Percentiles rank a stretch among this genome's conserved stretches.
phyloP scores from a whole-genome alignment of 352 stramenopile species.

The Aphanomyces stellatus region DNA sequence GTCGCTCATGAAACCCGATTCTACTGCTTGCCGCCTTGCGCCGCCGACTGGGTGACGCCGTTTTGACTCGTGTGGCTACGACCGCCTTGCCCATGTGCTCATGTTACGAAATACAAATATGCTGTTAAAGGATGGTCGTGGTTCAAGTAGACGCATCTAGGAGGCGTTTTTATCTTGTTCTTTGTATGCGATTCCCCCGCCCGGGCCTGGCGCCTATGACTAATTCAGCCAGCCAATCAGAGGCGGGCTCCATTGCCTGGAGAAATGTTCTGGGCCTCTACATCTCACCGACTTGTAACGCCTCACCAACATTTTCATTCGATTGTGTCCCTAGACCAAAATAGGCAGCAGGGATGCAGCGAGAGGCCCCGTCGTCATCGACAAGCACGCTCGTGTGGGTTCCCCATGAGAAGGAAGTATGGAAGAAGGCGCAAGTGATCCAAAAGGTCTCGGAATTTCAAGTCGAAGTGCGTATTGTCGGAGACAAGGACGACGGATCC shows the following conservation, averaged over 20 bases:
- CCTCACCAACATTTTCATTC: background rate
- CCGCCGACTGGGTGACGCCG: too few relatives aligned
- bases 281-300: background rate
- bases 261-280: background rate
- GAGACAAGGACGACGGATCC: conserved; percentile 36
- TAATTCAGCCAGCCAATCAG: background rate
- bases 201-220: too few relatives aligned
- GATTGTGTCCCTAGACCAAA: too few relatives aligned
- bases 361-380: background rate
- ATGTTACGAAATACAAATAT: too few relatives aligned
- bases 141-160: too few relatives aligned
- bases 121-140: too few relatives aligned
- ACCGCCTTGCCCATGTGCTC: too few relatives aligned
- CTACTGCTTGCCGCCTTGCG: too few relatives aligned
- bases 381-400: conserved; percentile 68
- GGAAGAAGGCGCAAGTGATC: conserved; percentile 43
- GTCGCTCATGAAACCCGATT: too few relatives aligned
- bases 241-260: background rate
- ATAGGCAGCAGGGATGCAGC: conserved; percentile 19
- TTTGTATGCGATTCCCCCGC: too few relatives aligned
- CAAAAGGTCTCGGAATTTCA: background rate
- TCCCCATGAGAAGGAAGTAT: conserved; percentile 62
- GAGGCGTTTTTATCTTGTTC: too few relatives aligned
- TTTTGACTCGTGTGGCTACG: too few relatives aligned
- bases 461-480: conserved; percentile 46